Evolutionary conservation across 257 asterid species (phyloP), one percentile per base, ranked within the genome.

Genomic region (Przewalskia tangutica): DNA sequence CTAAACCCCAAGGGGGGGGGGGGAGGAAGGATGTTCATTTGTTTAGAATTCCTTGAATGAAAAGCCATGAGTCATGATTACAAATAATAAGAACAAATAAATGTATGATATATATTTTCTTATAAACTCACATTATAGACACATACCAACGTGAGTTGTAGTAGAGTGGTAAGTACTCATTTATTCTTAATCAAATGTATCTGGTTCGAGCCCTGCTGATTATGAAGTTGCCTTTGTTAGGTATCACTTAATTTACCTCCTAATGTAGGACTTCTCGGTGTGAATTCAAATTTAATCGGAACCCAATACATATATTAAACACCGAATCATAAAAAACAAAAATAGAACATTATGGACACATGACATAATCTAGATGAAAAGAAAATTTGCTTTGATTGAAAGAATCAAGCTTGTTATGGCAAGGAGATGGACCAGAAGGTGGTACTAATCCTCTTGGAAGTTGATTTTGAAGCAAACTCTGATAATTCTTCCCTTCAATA

Each of bases 401-500:
- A 88, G 88, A 88, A 62, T 82, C 77, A 78, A 90, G 80, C 77
- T 54, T 86, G 89, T 90, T 86, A 80, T 92, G 97, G 85, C 95
- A 92, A 3, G 40, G 55, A 3, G 97, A 92, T 50, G 97, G 89
- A 80, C 84, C 90, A 9, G 97, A 92, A 10, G 97, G 95, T 2
- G 97, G 95, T 81, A 88, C 92, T 3, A 82, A 88, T 70, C 95
- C 95, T 83, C 90, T 89, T 34, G 95, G 95, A 42, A 92, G 84
- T 60, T 86, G 85, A n/a, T 80, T 86, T 82, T 58, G 86, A 27
- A 88, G 66, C 66, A 91, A 85, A 17, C 67, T 81, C 4, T 40
- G 36, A 20, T 62, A 64, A 56, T 46, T 71, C 79, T n/a, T 79
- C 55, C 32, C 86, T 82, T 71, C 67, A 17, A 84, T 11, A 1